A percentile compares a stretch with the other conserved stretches of the same genome.
Evolutionary conservation across 169 alveolate species (phyloP).

Genomic region (Cryptosporidium ryanae): DNA sequence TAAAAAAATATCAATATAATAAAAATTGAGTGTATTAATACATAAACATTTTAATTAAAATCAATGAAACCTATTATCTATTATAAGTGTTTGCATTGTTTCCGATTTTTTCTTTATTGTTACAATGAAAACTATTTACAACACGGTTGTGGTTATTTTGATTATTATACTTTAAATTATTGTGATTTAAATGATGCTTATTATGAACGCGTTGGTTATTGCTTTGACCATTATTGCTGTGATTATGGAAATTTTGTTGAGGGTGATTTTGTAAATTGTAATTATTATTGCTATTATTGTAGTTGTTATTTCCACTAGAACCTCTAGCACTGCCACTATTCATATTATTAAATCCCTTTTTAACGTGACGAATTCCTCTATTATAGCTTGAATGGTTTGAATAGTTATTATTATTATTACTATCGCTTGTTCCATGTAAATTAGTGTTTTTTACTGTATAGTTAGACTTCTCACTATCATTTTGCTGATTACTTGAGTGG

Average conservation of each 20-base stretch:
- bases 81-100: no score
- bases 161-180: no score
- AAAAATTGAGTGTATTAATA: no score
- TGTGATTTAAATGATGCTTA: neutral
- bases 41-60: no score
- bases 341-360: conserved; percentile 1
- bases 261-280: neutral
- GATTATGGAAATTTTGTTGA: neutral
- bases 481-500: neutral
- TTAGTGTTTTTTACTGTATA: neutral
- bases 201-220: neutral
- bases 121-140: no score
- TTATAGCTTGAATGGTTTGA: neutral
- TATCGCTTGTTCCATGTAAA: neutral
- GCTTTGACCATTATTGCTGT: neutral
- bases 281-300: no score
- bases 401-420: neutral
- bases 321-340: no score
- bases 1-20: neutral
- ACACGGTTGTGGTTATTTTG: no score
- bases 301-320: no score
- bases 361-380: neutral
- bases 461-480: neutral
- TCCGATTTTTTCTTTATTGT: no score
- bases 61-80: no score